These are phyloP conservation scores for Chlorella sp. DNA, from an alignment of 139 green algal genomes.

Conservation along the genomic window DNA sequence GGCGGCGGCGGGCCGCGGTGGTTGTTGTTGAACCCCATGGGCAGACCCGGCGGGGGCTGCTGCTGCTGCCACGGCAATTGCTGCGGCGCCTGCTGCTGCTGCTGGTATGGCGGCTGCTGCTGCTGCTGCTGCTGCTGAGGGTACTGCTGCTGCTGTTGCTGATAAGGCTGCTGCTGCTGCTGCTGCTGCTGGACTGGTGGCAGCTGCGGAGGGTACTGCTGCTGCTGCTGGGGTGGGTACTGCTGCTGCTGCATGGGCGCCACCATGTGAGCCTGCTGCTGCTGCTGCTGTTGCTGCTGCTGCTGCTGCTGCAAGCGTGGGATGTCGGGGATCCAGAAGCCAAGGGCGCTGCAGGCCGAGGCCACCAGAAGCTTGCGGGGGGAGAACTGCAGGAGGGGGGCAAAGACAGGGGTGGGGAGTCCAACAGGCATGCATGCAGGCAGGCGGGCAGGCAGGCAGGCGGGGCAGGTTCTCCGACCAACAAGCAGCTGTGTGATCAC, in stretches of 20 bases:
- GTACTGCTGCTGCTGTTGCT: neutral
- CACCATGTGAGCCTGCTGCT: conserved; percentile 6
- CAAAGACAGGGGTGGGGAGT: neutral
- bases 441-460: too few species aligned
- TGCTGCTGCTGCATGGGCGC: conserved; percentile 14
- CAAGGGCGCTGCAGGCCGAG: conserved; percentile 74
- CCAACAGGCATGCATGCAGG: too few species aligned
- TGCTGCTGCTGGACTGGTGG: conserved; percentile 26
- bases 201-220: neutral
- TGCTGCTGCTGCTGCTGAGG: neutral
- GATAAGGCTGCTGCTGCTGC: neutral
- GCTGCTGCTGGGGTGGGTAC: neutral
- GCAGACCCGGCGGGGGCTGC: neutral
- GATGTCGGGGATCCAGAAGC: conserved; percentile 81
- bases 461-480: neutral
- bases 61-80: neutral
- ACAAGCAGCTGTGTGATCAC: neutral
- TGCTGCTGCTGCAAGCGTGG: conserved; percentile 29
- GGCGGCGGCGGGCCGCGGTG: neutral
- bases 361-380: conserved; percentile 81
- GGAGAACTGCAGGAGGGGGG: conserved; percentile 57
- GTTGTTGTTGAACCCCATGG: conserved; percentile 7
- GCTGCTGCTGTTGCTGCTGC: neutral
- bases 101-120: neutral
- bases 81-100: neutral